These are phyloP conservation scores for Cyclotella atomus DNA, from an alignment of 108 stramenopile genomes.

Conservation along the genomic window DNA sequence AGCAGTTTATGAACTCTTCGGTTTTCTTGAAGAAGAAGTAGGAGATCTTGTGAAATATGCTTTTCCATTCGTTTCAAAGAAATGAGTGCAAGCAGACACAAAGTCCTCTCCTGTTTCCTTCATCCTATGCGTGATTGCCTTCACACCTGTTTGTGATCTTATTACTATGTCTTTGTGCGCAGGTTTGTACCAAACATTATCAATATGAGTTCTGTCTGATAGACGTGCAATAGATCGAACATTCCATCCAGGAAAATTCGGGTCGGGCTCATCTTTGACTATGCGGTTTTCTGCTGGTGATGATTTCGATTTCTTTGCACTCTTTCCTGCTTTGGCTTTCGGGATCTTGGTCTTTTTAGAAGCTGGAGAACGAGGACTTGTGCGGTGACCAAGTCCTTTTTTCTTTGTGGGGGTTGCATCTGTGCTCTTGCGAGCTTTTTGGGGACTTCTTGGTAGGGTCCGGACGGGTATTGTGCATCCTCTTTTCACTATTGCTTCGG, in stretches of 20 bases:
- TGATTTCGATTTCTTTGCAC: not conserved
- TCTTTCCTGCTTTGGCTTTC: not conserved
- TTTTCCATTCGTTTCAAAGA: not conserved
- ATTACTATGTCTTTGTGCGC: constrained; percentile 9
- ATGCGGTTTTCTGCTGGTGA: not conserved
- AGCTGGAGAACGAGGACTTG: no score
- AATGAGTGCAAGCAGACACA: constrained; percentile 1
- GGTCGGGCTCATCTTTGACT: constrained; percentile 10
- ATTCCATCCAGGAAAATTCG: constrained; percentile 30
- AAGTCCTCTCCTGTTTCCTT: not conserved
- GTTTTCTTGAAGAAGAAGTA: not conserved
- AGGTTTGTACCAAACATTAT: constrained; percentile 24
- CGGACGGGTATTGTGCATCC: not conserved
- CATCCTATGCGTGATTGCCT: constrained; percentile 6
- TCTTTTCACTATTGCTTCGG: constrained; percentile 3
- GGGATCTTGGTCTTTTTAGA: not conserved
- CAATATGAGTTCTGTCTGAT: constrained; percentile 2
- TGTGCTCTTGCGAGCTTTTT: not conserved
- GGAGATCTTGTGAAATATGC: constrained; percentile 1
- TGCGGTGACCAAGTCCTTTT: no score
- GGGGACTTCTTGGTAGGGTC: not conserved
- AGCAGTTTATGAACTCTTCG: not conserved
- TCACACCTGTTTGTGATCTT: constrained; percentile 26
- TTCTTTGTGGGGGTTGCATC: not conserved
- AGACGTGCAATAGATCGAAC: constrained; percentile 9